Conservation (phyloP, 768 basidiomycete species). For the Boletus edulis region DNA sequence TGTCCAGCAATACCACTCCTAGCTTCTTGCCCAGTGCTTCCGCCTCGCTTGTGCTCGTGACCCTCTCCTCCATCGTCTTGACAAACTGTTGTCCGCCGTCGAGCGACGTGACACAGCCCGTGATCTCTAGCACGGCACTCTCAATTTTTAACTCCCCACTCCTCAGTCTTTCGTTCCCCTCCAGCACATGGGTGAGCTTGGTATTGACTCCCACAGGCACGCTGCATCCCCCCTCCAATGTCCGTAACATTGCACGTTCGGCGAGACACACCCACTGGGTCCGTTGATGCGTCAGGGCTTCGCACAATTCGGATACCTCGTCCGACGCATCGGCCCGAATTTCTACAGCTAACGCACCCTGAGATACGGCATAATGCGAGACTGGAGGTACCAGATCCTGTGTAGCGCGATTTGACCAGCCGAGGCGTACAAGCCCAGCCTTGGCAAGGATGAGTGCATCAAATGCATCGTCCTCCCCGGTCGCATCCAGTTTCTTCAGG, state of each 20-base stretch:
- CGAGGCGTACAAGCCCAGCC: conserved; percentile 84
- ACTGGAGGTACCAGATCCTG: conserved; percentile 69
- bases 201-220: conserved; percentile 89
- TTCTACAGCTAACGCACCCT: conserved; percentile 90
- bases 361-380: conserved; percentile 87
- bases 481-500: conserved; percentile 84
- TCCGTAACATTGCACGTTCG: conserved; percentile 85
- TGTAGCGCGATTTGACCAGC: conserved; percentile 72
- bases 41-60: conserved; percentile 55
- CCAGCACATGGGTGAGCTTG: conserved; percentile 35
- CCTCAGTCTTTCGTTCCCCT: conserved; percentile 30
- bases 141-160: conserved; percentile 31
- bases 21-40: conserved; percentile 67
- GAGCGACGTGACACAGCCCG: conserved; percentile 82
- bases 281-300: conserved; percentile 67
- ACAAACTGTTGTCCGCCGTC: conserved; percentile 74
- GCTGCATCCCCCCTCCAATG: conserved; percentile 94
- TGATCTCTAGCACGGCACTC: conserved; percentile 53
- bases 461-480: conserved; percentile 60
- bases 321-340: conserved; percentile 65
- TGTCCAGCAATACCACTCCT: conserved; percentile 60
- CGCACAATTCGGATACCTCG: conserved; percentile 59
- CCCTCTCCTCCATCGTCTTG: conserved; percentile 50
- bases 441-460: conserved; percentile 90
- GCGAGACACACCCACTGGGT: conserved; percentile 78